phyloP scores from a whole-genome alignment of 768 basidiomycete genomes.

The Tulasnella calospora region DNA sequence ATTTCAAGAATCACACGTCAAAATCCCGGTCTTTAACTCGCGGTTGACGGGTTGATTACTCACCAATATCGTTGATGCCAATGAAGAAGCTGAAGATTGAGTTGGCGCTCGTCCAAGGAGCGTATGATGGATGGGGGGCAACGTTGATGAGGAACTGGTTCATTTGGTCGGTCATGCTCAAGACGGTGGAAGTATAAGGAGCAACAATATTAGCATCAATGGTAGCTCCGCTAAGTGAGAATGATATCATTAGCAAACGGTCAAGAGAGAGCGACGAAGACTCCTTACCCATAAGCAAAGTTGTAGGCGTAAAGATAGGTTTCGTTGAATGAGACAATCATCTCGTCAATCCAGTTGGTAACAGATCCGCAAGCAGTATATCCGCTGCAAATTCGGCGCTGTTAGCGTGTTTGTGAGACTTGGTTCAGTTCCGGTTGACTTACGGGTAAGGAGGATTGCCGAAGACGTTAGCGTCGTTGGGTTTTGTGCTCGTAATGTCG shows the following conservation, averaged over 20 bases:
- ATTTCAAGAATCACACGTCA: neutral
- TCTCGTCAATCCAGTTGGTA: conserved; percentile 27
- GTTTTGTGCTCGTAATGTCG: conserved; percentile 39
- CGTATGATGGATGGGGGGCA: conserved; percentile 46
- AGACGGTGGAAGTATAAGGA: conserved; percentile 20
- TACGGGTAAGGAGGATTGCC: neutral
- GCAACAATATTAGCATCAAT: conserved; percentile 24
- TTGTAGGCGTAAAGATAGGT: conserved; percentile 57
- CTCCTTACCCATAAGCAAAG: conserved; percentile 63
- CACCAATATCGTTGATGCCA: conserved; percentile 62
- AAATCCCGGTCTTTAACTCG: neutral
- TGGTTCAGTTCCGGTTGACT: neutral
- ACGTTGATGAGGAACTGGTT: conserved; percentile 52
- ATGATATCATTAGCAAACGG: conserved; percentile 37
- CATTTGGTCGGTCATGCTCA: conserved; percentile 56
- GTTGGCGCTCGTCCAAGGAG: conserved; percentile 55
- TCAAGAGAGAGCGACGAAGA: conserved; percentile 35
- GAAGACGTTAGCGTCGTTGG: conserved; percentile 41
- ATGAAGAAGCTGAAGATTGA: conserved; percentile 65
- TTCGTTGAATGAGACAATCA: conserved; percentile 42
- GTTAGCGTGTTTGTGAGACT: neutral
- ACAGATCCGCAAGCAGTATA: conserved; percentile 36
- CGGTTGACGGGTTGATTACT: neutral
- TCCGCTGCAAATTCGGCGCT: conserved; percentile 36
- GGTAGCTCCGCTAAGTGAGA: conserved; percentile 6